Conservation (phyloP, 2,329 filamentous ascomycete species). For the Mycogone perniciosa region DNA sequence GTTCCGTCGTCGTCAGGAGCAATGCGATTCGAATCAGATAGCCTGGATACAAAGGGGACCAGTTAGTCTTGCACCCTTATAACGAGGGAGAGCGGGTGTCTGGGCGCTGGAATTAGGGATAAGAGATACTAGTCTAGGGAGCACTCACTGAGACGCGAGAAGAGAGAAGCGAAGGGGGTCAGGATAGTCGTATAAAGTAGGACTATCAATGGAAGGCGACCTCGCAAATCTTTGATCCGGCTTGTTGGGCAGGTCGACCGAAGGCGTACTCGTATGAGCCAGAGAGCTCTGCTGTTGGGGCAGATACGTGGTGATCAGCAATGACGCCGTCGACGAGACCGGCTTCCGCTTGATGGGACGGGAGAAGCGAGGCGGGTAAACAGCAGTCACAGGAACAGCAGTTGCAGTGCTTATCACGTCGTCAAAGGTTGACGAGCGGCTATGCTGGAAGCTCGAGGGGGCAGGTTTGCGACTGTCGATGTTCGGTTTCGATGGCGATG, state of each 20-base stretch:
- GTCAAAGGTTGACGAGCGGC: constrained; percentile 3
- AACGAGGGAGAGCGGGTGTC: not conserved
- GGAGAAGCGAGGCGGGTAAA: constrained; percentile 16
- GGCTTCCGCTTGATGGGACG: constrained; percentile 54
- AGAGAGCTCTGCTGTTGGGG: constrained; percentile 20
- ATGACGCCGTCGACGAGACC: constrained; percentile 44
- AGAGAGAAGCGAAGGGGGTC: constrained; percentile 17
- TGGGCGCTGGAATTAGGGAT: not conserved
- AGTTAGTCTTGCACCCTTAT: not conserved
- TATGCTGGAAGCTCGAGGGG: not conserved
- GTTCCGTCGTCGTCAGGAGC: constrained; percentile 9
- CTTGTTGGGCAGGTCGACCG: constrained; percentile 33
- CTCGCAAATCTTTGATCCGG: constrained; percentile 51
- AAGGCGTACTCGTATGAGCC: constrained; percentile 15
- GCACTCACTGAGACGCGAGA: constrained; percentile 23
- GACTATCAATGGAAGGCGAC: constrained; percentile 52
- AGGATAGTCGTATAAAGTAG: constrained; percentile 56
- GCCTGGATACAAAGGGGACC: not conserved
- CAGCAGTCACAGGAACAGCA: constrained; percentile 11
- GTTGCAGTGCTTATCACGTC: constrained; percentile 8
- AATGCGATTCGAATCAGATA: not conserved
- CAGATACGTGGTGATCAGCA: constrained; percentile 13
- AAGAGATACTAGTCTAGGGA: not conserved
- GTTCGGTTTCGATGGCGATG: constrained; percentile 7
- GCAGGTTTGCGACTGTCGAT: no score